Evolutionary conservation across 176 grass and related monocot species (phyloP).

Genomic region (Poa pratensis): DNA sequence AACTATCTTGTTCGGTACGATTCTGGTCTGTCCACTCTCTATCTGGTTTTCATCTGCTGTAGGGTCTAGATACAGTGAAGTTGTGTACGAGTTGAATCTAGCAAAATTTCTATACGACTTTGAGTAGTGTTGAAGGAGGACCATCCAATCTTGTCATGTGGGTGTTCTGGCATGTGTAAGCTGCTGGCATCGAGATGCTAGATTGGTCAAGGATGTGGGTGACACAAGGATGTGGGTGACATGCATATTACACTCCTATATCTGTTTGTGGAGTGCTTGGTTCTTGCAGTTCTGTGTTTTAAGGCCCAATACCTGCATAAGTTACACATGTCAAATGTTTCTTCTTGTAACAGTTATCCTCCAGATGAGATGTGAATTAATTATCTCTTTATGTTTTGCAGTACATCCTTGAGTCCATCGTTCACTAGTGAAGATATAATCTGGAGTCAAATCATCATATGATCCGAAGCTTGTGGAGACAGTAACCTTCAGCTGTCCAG

Average conservation of each 20-base stretch:
- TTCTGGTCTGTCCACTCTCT: not conserved
- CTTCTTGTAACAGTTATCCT: not conserved
- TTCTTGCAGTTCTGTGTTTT: not conserved
- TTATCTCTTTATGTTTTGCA: not conserved
- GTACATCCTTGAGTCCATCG: not conserved
- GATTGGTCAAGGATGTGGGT: too few relatives aligned
- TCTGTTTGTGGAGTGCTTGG: not conserved
- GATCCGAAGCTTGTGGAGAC: not conserved
- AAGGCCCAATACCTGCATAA: not conserved
- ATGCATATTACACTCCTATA: too few relatives aligned
- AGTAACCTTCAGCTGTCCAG: constrained; percentile 20
- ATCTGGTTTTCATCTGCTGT: not conserved
- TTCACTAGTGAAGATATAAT: constrained; percentile 31
- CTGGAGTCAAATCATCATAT: not conserved
- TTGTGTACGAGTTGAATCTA: not conserved
- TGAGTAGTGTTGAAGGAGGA: not conserved
- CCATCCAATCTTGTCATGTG: not conserved
- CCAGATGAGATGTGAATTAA: not conserved
- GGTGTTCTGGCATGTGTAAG: constrained; percentile 19
- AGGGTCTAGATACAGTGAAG: not conserved
- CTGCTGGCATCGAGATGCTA: not conserved
- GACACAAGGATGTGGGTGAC: too few relatives aligned
- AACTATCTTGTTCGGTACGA: constrained; percentile 17
- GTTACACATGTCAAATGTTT: not conserved
- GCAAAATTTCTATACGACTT: not conserved